Evolutionary conservation across 768 basidiomycete species (phyloP).

Genomic region (Lactarius deliciosus): DNA sequence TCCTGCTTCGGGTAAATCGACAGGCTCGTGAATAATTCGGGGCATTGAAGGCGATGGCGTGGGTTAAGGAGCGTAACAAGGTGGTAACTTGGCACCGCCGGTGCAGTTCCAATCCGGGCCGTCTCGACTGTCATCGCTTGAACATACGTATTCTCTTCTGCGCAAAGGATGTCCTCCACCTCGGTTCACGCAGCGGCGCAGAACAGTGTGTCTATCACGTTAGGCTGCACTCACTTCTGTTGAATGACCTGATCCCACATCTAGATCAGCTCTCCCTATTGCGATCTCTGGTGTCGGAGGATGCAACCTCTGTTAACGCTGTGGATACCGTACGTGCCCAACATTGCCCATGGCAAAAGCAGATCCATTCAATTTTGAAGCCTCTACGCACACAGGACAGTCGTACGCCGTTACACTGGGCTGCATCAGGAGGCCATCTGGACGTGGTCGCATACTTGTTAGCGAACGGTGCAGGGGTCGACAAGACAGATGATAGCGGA

Average conservation of each 20-base stretch:
- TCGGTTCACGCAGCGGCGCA: constrained; percentile 67
- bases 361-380: not conserved
- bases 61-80: too few relatives aligned
- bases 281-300: constrained; percentile 60
- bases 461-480: constrained; percentile 67
- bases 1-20: too few relatives aligned
- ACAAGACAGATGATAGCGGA: constrained; percentile 61
- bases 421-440: constrained; percentile 68
- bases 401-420: constrained; percentile 84
- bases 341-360: not conserved
- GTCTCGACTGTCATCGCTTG: not conserved
- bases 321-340: constrained; percentile 53
- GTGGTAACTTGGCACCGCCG: too few relatives aligned
- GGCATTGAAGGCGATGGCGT: too few relatives aligned
- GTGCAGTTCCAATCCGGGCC: not conserved
- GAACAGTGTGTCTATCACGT: constrained; percentile 48
- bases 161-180: constrained; percentile 31
- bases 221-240: not conserved
- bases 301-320: constrained; percentile 59
- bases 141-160: not conserved
- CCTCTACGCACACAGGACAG: constrained; percentile 53
- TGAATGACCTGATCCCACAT: not conserved
- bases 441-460: constrained; percentile 69
- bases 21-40: too few relatives aligned
- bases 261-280: constrained; percentile 73